Evolutionary conservation across 495 filamentous ascomycete species (phyloP), one percentile per base, ranked within the genome.

Genomic region (Chaetomium cochliodes): DNA sequence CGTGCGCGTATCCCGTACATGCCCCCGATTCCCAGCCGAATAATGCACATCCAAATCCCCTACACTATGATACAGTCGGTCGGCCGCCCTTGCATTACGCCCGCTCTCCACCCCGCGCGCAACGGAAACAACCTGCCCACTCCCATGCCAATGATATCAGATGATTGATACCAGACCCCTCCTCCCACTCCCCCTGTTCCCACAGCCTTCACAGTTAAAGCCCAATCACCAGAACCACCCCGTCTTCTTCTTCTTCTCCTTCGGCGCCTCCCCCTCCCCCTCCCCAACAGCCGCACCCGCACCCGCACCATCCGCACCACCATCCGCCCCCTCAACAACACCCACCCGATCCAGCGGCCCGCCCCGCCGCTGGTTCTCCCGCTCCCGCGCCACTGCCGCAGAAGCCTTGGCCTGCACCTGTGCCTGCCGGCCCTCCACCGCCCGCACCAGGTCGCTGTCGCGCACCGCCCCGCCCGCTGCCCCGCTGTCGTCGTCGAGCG

Each of bases 341-440:
- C 78, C 81, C 49, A 83, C 55, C 67, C 75, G 75, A 62, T 84
- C 82, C 42, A 84, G 65, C 26, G 78, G 74, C 8, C 82, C 82
- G 18, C 81, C 81, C n/a, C 66, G 66, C 60, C 72, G 71, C 71
- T 84, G 78, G 54, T 78, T 82, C 60, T 79, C 77, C 65, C 77
- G 77, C 72, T 84, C 81, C 42, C 76, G 67, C 58, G 79, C 79
- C 58, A 82, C 79, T 20, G 84, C 86, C 23, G 80, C 65, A 58
- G 72, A 75, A 25, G 75, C 77, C 68, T 78, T 80, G 9, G 71
- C 72, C 62, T 66, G 63, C 15, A 72, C 47, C 5, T 39, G 59
- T 13, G 67, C 64, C 64, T 67, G 66, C 68, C 74, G 74, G 30
- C 72, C 70, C 65, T 78, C 77, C 25, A 73, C 68, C 11, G 78